phyloP scores from a whole-genome alignment of 179 eudicot species.

The Beta lomatogona region DNA sequence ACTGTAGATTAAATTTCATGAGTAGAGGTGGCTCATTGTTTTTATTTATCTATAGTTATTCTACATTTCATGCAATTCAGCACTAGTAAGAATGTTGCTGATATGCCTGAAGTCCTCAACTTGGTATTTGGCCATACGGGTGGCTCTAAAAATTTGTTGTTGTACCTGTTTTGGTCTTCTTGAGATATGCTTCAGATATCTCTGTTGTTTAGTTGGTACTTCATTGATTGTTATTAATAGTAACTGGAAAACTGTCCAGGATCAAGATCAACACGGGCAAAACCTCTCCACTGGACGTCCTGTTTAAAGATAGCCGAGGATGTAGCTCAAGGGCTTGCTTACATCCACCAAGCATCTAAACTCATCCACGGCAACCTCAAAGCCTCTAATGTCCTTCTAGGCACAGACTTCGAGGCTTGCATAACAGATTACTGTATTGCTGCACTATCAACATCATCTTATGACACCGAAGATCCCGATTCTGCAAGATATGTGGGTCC shows the following conservation, averaged over 20 bases:
- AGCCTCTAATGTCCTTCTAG: slow-evolving; percentile 81
- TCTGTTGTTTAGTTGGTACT: background rate
- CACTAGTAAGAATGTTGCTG: background rate
- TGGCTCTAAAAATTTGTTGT: background rate
- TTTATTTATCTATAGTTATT: background rate
- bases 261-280: slow-evolving; percentile 84
- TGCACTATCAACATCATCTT: slow-evolving; percentile 47
- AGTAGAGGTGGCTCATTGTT: background rate
- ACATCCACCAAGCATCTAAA: slow-evolving; percentile 88
- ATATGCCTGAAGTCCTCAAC: background rate
- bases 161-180: background rate
- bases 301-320: slow-evolving; percentile 95
- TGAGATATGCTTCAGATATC: background rate
- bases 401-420: slow-evolving; percentile 92
- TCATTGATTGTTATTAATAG: background rate
- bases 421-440: slow-evolving; percentile 76
- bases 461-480: slow-evolving; percentile 54
- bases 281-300: slow-evolving; percentile 97
- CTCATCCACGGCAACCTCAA: slow-evolving; percentile 84
- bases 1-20: background rate
- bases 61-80: background rate
- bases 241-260: slow-evolving; percentile 40
- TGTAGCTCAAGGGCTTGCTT: slow-evolving; percentile 88
- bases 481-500: slow-evolving; percentile 76
- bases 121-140: background rate